phyloP scores from a whole-genome alignment of 1,284 basidiomycete species.

The Cystobasidium slooffiae region DNA sequence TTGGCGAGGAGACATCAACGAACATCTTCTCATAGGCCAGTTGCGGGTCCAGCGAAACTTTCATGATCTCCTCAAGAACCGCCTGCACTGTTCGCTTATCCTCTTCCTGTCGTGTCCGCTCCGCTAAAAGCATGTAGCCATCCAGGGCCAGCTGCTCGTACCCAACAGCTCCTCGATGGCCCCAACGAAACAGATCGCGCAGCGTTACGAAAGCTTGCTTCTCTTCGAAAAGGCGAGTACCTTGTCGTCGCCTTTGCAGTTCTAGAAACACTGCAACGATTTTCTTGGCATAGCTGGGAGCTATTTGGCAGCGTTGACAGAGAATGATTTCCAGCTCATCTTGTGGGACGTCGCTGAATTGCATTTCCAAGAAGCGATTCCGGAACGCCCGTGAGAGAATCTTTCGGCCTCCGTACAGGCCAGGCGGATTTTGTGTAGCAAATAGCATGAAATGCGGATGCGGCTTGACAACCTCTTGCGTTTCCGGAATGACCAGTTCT shows the following conservation, averaged over 20 bases:
- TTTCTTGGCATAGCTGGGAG: slow-evolving; percentile 86
- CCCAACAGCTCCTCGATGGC: slow-evolving; percentile 75
- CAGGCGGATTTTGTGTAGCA: slow-evolving; percentile 97
- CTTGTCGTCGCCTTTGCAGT: slow-evolving; percentile 87
- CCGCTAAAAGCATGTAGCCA: slow-evolving; percentile 96
- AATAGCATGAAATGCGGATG: slow-evolving; percentile 98
- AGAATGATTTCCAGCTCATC: slow-evolving; percentile 90
- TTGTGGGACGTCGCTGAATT: slow-evolving; percentile 97
- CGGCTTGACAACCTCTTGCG: slow-evolving; percentile 89
- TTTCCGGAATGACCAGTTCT: slow-evolving; percentile 94
- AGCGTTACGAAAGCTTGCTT: slow-evolving; percentile 96
- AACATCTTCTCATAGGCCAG: slow-evolving; percentile 67
- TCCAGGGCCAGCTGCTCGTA: slow-evolving; percentile 94
- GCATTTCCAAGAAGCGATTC: slow-evolving; percentile 97
- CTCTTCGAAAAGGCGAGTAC: slow-evolving; percentile 92
- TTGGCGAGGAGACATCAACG: slow-evolving; percentile 58
- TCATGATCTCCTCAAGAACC: slow-evolving; percentile 88
- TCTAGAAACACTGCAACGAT: slow-evolving; percentile 94
- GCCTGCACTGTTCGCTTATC: slow-evolving; percentile 89
- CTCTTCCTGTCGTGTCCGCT: slow-evolving; percentile 80
- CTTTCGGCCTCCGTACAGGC: slow-evolving; percentile 95
- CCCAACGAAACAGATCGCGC: slow-evolving; percentile 97
- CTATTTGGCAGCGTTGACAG: slow-evolving; percentile 83
- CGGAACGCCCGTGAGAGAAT: slow-evolving; percentile 93
- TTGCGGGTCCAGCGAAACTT: slow-evolving; percentile 77